Conservation (phyloP, 2,329 filamentous ascomycete species). For the Cytospora mali region DNA sequence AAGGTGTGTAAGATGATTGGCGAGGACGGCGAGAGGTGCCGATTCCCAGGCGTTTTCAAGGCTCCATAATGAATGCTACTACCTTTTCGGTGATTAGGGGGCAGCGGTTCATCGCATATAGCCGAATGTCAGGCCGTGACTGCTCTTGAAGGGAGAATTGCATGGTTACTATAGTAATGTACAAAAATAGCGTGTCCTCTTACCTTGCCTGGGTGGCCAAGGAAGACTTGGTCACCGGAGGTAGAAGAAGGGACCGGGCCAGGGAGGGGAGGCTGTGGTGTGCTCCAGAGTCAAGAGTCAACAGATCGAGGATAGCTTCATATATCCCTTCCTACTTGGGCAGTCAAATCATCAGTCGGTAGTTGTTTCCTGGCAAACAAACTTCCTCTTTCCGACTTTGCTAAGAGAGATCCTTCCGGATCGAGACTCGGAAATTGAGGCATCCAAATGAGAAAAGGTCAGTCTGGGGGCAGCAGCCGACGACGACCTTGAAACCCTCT, state of each 20-base stretch:
- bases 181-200: background rate
- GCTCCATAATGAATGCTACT: slow-evolving; percentile 2
- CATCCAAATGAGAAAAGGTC: too few relatives aligned
- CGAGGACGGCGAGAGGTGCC: background rate
- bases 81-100: background rate
- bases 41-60: background rate
- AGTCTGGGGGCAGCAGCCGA: too few relatives aligned
- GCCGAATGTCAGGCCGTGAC: background rate
- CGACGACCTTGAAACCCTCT: too few relatives aligned
- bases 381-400: background rate
- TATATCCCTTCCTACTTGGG: background rate
- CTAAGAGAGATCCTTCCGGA: background rate
- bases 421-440: background rate
- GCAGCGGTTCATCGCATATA: background rate
- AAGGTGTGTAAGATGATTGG: slow-evolving; percentile 28
- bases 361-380: background rate
- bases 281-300: background rate
- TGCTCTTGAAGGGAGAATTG: background rate
- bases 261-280: too few relatives aligned
- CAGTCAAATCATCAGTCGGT: background rate
- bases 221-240: too few relatives aligned
- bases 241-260: too few relatives aligned
- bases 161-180: background rate
- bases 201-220: too few relatives aligned
- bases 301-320: background rate